Base-by-base conservation (phyloP, 1,139 yeast species). In the Eremothecium sinecaudum region DNA sequence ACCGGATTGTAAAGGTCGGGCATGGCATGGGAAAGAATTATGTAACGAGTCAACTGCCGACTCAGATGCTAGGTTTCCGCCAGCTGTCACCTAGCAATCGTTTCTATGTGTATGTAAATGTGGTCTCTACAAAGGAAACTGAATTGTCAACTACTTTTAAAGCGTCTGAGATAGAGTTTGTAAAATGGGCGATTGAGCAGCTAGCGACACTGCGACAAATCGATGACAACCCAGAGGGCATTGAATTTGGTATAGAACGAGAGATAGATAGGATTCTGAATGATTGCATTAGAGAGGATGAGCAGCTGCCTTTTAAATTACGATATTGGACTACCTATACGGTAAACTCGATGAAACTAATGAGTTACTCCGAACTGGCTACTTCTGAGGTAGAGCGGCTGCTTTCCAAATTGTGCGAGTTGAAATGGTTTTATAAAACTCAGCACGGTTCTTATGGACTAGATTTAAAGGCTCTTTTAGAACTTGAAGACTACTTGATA, bases 361-460 rank as follows among this genome's bases (percentile, higher is more conserved):
- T 41, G 16, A 41, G 40, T 17, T 45, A 37, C 29, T 38, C 38
- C 15, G 45, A 39, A 9, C 25, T 53, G 32, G 40, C 40, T 2
- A 41, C 52, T 3, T 17, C 43, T 8, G 54, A 50, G 18, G 36
- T 40, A 4, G 56, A 53, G 34, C 31, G 36, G 8, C 26, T 51
- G 16, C 25, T 53, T 5, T 17, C 30, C 4, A 40, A 39, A 32
- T 37, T 54, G 18, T 44, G 51, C 23, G 50, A 42, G 19, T 18
- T 38, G 17, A 51, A 50, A 33, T 54, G 59, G 59, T 41, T 54
- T n/a, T 50, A 44, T 36, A 40, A 47, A 18, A 44, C 46, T 12
- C 28, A 29, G 1, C 28, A 39, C 5, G 59, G 58, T 4, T 41
- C 39, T 19, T 38, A 45, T 25, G 56, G 56, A 2, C 33, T 53